Evolutionary conservation across 2,329 filamentous ascomycete genomes (phyloP), one percentile per base, ranked within the genome.

Genomic region (Sporothrix protearum): DNA sequence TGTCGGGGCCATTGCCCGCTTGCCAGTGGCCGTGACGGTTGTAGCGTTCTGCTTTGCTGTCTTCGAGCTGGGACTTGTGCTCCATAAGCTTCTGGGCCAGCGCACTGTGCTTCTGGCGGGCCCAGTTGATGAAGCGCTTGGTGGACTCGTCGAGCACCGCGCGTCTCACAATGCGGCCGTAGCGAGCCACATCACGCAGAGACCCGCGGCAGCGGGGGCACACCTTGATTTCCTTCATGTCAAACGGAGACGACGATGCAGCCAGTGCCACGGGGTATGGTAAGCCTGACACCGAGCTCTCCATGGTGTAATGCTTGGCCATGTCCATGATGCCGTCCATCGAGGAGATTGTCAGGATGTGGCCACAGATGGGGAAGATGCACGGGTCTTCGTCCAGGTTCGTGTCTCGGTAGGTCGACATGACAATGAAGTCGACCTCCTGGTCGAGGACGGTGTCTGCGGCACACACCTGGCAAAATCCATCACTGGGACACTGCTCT

Each of bases 241-340:
- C 61, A 28, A 73, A 71, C 0, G 53, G 69, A 1, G 1, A 5
- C 4, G 47, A 68, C 12, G 69, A 36, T 2, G 25, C n/a, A 9
- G 61, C 33, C 1, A 71, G n/a, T 0, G 61, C 36, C 0, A 77
- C 55, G 1, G 76, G 76, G 84, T 84, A 80, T 1, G 75, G 76
- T 14, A 77, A 75, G n/a, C 55, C 68, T 3, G 51, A 19, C 14
- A 1, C 12, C 5, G n/a, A 22, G 0, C 75, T 72, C 55, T 85
- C 80, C 7, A 83, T 77, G 0, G 80, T 75, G 76, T 89, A 90
- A 73, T 85, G 80, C 1, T 81, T 78, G 2, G 75, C 73, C 80
- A 92, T 83, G 0, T 82, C 81, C 82, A 92, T 87, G 19, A 84
- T 79, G 0, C 85, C 86, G 77, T 92, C 90, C 80, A 92, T 84